phyloP scores from a whole-genome alignment of 2,329 filamentous ascomycete genomes.

The Fusarium ambrosium region DNA sequence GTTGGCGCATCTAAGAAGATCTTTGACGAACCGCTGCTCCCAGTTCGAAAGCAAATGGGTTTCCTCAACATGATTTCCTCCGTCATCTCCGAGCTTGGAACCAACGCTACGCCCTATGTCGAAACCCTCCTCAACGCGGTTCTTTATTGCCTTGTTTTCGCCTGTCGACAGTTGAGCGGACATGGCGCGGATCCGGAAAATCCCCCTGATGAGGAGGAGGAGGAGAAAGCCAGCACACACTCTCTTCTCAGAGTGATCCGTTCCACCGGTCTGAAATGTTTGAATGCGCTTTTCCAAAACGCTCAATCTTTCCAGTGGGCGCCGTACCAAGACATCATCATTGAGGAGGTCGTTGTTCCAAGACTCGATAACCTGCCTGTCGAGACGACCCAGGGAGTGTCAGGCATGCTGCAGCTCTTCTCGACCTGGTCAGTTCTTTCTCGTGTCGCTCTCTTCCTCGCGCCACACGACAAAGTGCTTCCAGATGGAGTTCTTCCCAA shows the following conservation, averaged over 20 bases:
- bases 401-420: conserved; percentile 84
- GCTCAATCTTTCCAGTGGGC: conserved; percentile 79
- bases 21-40: conserved; percentile 71
- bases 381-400: conserved; percentile 92
- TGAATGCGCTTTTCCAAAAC: conserved; percentile 83
- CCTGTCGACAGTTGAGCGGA: conserved; percentile 71
- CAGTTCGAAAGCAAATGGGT: conserved; percentile 86
- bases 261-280: conserved; percentile 83
- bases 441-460: conserved; percentile 76
- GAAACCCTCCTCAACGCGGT: conserved; percentile 80
- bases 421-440: conserved; percentile 82
- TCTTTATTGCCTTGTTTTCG: conserved; percentile 82
- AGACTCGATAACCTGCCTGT: conserved; percentile 82
- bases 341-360: conserved; percentile 81
- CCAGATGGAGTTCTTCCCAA: conserved; percentile 76
- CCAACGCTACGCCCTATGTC: conserved; percentile 77
- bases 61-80: conserved; percentile 92
- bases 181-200: conserved; percentile 50
- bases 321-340: conserved; percentile 77
- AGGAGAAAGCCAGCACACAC: conserved; percentile 59
- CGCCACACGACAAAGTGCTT: conserved; percentile 53
- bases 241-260: conserved; percentile 77
- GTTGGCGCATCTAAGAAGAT: conserved; percentile 65
- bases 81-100: conserved; percentile 86
- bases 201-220: conserved; percentile 57